A percentile compares a stretch with the other conserved stretches of the same genome.
phyloP scores from a whole-genome alignment of 345 rosid genomes.

The Eucalyptus polybractea region DNA sequence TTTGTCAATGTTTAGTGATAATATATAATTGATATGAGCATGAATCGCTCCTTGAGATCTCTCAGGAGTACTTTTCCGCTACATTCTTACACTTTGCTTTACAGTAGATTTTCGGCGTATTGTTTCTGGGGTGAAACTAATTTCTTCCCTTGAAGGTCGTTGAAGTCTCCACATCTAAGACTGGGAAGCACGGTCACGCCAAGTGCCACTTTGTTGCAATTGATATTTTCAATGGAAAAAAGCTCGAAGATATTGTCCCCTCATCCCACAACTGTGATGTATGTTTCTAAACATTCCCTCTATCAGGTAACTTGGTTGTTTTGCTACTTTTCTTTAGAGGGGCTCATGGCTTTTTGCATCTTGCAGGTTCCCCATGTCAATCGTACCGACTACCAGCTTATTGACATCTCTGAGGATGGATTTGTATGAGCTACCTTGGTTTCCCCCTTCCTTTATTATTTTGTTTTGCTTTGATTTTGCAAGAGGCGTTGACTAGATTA shows the following conservation, averaged over 20 bases:
- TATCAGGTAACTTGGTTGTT: background rate
- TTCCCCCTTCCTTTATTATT: background rate
- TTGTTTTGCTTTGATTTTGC: background rate
- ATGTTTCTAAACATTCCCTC: background rate
- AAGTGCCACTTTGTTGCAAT: constrained; percentile 11
- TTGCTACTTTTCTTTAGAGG: background rate
- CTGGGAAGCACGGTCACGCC: constrained; percentile 14
- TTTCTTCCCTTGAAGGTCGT: background rate
- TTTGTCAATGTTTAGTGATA: background rate
- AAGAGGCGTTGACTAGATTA: background rate
- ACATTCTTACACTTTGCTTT: background rate
- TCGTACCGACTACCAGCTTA: constrained; percentile 32
- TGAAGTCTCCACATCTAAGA: constrained; percentile 10
- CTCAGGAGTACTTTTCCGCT: background rate
- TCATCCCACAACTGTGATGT: constrained; percentile 14
- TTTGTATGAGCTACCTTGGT: constrained; percentile 11
- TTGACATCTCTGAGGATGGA: constrained; percentile 42
- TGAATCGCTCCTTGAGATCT: background rate
- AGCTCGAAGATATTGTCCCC: constrained; percentile 10
- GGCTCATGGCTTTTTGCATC: background rate
- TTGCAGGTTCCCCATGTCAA: constrained; percentile 26
- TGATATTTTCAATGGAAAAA: constrained; percentile 12
- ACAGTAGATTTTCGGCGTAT: background rate
- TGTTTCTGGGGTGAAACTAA: background rate
- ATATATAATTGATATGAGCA: background rate